Evolutionary conservation across 2,329 filamentous ascomycete species (phyloP).

Genomic region (Orbilia javanica): DNA sequence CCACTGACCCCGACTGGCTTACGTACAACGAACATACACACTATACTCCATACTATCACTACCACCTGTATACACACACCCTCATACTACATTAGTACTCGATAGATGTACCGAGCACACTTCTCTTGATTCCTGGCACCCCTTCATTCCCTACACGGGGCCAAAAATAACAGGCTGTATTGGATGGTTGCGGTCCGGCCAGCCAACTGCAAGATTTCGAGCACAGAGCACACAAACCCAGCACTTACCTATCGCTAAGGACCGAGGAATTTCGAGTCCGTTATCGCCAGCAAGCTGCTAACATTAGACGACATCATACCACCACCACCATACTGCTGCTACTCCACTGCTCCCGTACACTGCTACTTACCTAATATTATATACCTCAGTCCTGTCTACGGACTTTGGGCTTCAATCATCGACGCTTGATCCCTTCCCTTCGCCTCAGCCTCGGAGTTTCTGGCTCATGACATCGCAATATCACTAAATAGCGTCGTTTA

Average conservation of each 20-base stretch:
- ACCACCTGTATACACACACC: no score
- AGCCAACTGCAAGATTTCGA: constrained; percentile 47
- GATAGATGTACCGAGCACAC: no score
- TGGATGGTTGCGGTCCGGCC: constrained; percentile 36
- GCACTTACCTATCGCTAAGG: constrained; percentile 56
- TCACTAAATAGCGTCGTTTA: constrained; percentile 16
- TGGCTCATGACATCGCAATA: not conserved
- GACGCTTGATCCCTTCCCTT: not conserved
- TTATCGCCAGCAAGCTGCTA: constrained; percentile 44
- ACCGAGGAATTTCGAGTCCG: constrained; percentile 38
- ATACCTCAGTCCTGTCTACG: constrained; percentile 15
- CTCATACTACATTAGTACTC: no score
- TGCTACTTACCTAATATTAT: constrained; percentile 20
- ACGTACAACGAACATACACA: not conserved
- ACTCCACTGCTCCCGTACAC: not conserved
- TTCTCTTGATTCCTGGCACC: not conserved
- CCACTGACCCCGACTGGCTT: not conserved
- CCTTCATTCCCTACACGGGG: constrained; percentile 18
- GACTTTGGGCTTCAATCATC: not conserved
- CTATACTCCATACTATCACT: no score
- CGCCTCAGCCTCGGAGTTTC: constrained; percentile 5
- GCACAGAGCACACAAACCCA: constrained; percentile 26
- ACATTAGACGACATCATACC: constrained; percentile 25
- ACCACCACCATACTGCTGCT: constrained; percentile 6
- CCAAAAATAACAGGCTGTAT: constrained; percentile 26